Evolutionary conservation across 371 early-diverging fungal species (phyloP).

Genomic region (Zopfochytrium polystomum): DNA sequence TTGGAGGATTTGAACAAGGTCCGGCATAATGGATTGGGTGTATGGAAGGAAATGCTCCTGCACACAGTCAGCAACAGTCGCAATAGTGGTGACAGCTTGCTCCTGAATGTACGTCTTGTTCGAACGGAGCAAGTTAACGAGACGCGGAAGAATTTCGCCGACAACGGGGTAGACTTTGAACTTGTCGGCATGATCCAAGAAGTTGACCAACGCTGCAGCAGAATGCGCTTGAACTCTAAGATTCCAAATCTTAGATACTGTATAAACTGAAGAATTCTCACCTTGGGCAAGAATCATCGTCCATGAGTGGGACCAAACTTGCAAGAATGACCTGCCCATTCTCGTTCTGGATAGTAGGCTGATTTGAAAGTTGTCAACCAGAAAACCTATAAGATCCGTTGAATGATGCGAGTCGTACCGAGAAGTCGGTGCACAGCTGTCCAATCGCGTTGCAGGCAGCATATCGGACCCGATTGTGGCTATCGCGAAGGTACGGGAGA

Average conservation of each 20-base stretch:
- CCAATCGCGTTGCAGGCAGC: slow-evolving; percentile 95
- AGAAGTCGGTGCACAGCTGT: slow-evolving; percentile 95
- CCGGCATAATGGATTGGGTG: slow-evolving; percentile 89
- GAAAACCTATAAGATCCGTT: too few relatives aligned
- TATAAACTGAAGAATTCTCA: slow-evolving; percentile 15
- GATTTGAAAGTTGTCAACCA: too few relatives aligned
- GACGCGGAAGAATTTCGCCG: slow-evolving; percentile 80
- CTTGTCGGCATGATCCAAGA: slow-evolving; percentile 80
- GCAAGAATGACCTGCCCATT: slow-evolving; percentile 74
- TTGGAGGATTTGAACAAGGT: slow-evolving; percentile 79
- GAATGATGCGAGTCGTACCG: too few relatives aligned
- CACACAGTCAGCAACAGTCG: slow-evolving; percentile 94
- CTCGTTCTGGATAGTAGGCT: slow-evolving; percentile 75
- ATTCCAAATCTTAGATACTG: too few relatives aligned
- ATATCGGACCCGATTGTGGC: slow-evolving; percentile 94
- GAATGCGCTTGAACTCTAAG: slow-evolving; percentile 91
- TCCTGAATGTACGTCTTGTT: slow-evolving; percentile 89
- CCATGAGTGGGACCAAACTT: slow-evolving; percentile 84
- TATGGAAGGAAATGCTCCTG: slow-evolving; percentile 77
- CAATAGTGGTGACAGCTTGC: slow-evolving; percentile 95
- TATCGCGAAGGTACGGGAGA: slow-evolving; percentile 77
- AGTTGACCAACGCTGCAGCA: slow-evolving; percentile 96
- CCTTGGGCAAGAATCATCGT: slow-evolving; percentile 63
- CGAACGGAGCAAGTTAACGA: slow-evolving; percentile 75
- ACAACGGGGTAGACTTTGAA: slow-evolving; percentile 80